Conservation (phyloP, 768 basidiomycete genomes). For the Suillus fuscotomentosus region DNA sequence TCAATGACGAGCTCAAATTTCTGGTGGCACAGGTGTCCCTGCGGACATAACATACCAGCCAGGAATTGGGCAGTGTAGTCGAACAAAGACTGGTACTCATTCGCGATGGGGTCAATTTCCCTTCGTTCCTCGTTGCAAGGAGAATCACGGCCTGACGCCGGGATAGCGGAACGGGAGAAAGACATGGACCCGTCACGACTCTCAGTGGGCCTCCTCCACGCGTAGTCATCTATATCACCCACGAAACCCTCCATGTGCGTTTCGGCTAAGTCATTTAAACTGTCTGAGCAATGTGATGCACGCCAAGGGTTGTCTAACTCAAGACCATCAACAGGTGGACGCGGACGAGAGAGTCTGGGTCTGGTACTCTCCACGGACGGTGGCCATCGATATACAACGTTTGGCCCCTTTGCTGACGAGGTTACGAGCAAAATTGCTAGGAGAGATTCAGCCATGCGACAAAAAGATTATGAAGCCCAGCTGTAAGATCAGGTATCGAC, state of each 20-base stretch:
- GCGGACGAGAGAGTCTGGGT: conserved; percentile 70
- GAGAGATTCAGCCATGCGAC: conserved; percentile 70
- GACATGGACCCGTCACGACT: conserved; percentile 51
- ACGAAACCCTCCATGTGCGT: conserved; percentile 4
- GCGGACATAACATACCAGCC: conserved; percentile 77
- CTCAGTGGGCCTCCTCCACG: conserved; percentile 59
- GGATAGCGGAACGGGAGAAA: conserved; percentile 43
- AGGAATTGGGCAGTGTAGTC: conserved; percentile 82
- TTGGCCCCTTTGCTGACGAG: conserved; percentile 78
- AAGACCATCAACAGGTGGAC: conserved; percentile 44
- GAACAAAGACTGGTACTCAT: conserved; percentile 69
- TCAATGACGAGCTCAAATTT: conserved; percentile 93
- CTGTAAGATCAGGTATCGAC: no score
- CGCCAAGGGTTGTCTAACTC: conserved; percentile 76
- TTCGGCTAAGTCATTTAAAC: conserved; percentile 23
- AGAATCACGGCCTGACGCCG: conserved; percentile 51
- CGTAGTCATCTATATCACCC: conserved; percentile 46
- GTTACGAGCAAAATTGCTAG: conserved; percentile 82
- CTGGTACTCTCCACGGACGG: conserved; percentile 57
- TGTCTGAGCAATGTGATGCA: conserved; percentile 53
- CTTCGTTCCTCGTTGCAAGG: conserved; percentile 44
- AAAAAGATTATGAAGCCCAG: neutral
- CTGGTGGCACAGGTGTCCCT: conserved; percentile 81
- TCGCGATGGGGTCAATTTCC: conserved; percentile 32
- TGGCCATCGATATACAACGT: conserved; percentile 84